A percentile compares a stretch with the other conserved stretches of the same genome.
Evolutionary conservation across 768 basidiomycete species (phyloP).

Genomic region (Lactarius deliciosus): DNA sequence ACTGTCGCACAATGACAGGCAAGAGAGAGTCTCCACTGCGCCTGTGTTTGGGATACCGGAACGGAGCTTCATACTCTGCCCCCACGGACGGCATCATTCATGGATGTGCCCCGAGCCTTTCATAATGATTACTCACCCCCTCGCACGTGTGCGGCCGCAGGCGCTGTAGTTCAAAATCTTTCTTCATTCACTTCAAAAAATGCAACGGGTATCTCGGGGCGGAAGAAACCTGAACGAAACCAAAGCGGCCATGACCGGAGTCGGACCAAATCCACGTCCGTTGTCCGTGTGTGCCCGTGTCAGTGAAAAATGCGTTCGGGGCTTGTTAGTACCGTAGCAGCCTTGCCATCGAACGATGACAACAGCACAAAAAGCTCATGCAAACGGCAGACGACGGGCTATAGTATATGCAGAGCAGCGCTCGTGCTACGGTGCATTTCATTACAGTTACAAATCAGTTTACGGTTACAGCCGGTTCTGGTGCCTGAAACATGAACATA

Average conservation of each 20-base stretch:
- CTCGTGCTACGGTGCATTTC: not conserved
- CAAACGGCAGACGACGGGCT: not conserved
- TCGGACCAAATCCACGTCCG: not conserved
- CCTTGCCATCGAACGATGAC: not conserved
- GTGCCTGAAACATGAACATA: not conserved
- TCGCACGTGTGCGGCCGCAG: not conserved
- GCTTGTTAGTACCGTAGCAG: not conserved
- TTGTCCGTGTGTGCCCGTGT: not conserved
- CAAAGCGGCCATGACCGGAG: not conserved
- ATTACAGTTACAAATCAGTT: not conserved
- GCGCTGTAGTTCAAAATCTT: not conserved
- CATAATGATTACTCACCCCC: not conserved
- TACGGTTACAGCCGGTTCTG: not conserved
- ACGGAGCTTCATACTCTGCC: not conserved
- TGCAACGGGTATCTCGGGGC: not conserved
- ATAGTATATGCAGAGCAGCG: not conserved
- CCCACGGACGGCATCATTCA: not conserved
- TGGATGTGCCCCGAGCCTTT: not conserved
- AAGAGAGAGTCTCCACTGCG: not conserved
- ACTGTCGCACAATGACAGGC: not conserved
- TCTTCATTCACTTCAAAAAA: too few relatives aligned
- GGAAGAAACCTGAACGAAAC: not conserved
- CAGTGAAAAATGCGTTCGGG: not conserved
- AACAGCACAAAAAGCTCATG: not conserved
- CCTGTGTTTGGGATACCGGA: not conserved